Base-by-base conservation (phyloP, 2,329 filamentous ascomycete genomes). In the Colletotrichum horii region DNA sequence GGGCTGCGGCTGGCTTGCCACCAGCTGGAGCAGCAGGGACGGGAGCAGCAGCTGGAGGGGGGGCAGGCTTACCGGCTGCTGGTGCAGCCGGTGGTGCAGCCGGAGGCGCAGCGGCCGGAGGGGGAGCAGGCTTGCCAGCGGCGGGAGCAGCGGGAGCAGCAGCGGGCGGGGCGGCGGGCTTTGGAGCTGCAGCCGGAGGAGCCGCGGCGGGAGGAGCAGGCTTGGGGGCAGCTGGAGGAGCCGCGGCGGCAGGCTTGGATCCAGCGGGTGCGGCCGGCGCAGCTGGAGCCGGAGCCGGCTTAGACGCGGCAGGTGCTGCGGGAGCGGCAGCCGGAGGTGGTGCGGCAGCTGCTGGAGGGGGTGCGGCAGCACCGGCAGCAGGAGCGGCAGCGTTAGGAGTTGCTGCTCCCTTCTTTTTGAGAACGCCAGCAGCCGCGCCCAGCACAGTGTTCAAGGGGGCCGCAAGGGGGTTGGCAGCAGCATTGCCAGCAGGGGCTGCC, bases 341-440 rank as follows among this genome's bases (percentile, higher is more conserved):
- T 19, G 66, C 55, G 19, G 56, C 66, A 14, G 56, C 70, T 8
- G 70, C 61, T 1, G 62, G 48, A 11, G 66, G 66, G 6, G 65
- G 38, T 8, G 66, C 48, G n/a, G 66, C 48, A 12, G 55, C n/a
- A 12, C 66, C n/a, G 7, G 66, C 61, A 8, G 56, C 52, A 2
- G 67, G 67, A 15, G 55, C 36, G 12, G 67, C 67, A 24, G 70
- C 70, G 16, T 64, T 38, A 16, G 66, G 32, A 6, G 70, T 71
- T 15, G 38, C 62, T 9, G 30, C 62, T 52, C 72, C 72, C 30
- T 75, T 75, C 11, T 70, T 70, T 36, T 75, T 75, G 0, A 75
- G 69, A 3, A 75, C 69, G 15, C 64, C 56, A 22, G 69, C 55
- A 12, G 73, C 73, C 15, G 73, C 64, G 15, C 69, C 69, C 2